Evolutionary conservation across 2,329 filamentous ascomycete species (phyloP), one percentile per base, ranked within the genome.

Genomic region (Verticillium nubilum): DNA sequence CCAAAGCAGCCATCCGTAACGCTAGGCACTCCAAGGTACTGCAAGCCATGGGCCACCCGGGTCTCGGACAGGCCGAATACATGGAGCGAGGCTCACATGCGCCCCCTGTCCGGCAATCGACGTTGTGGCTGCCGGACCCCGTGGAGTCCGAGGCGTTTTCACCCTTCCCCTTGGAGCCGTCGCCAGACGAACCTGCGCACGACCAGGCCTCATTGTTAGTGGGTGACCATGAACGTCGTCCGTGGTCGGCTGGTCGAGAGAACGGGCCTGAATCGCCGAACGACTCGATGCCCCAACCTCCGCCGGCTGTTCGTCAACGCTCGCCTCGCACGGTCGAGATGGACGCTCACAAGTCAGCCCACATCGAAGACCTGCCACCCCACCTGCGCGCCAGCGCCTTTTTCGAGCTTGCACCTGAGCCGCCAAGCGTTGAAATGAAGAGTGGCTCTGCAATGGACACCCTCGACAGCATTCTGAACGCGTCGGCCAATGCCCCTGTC

Each of bases 351-450:
- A 73, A 73, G 61, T 73, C 72, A 0, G 68, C 66, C 5, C 60
- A 35, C 13, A 47, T 29, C 1, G 52, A 57, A 1, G 61, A 72
- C 72, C 72, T 97, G 15, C 92, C 94, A 2, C 86, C 94, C 0
- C 92, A 96, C 66, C 81, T 98, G 35, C 86, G 94, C 62, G 95
- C 95, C n/a, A 96, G 88, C 67, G 86, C 90, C 28, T 98, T 91
- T 74, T 98, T 98, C 68, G 93, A 98, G 60, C 67, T 85, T 25
- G 88, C 88, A 0, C 78, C 84, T 3, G 69, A 76, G 2, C 70
- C 82, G 5, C 76, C 80, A 5, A 73, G 77, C 13, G 77, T 88
- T 25, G 79, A 87, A 65, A 70, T 87, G 58, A 87, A 87, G 71
- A 87, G 90, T 60, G 89, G 91, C 19, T 98, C 95, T 27, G 93